These are phyloP conservation scores for Chlorella sp. DNA, from an alignment of 139 green algal genomes.

Conservation along the genomic window DNA sequence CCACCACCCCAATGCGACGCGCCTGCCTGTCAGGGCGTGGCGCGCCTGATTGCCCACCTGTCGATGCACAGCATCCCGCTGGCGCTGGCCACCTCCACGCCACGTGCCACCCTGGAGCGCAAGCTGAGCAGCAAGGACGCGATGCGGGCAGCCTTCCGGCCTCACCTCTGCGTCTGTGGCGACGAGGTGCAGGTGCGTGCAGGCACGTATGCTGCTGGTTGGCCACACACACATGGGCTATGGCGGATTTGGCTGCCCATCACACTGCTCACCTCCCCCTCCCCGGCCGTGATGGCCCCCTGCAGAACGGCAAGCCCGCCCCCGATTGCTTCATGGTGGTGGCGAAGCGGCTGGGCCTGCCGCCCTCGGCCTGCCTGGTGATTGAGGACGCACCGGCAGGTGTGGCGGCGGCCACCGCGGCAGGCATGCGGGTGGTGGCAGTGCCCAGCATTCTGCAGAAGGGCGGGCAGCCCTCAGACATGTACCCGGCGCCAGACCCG, in stretches of 20 bases:
- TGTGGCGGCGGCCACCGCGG: conserved; percentile 68
- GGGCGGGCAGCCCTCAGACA: not conserved
- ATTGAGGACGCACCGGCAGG: conserved; percentile 89
- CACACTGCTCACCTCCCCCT: no score
- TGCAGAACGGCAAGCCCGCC: conserved; percentile 78
- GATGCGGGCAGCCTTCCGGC: conserved; percentile 40
- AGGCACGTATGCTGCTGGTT: no score
- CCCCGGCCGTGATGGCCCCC: not conserved
- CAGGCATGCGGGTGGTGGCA: conserved; percentile 84
- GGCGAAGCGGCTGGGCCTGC: conserved; percentile 58
- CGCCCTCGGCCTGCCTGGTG: conserved; percentile 70
- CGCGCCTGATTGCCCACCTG: conserved; percentile 81
- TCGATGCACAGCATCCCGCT: conserved; percentile 54
- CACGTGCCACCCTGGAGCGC: conserved; percentile 54
- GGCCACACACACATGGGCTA: no score
- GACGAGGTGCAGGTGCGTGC: no score
- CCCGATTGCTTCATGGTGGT: conserved; percentile 86
- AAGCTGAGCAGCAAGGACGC: conserved; percentile 58
- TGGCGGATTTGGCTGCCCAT: no score
- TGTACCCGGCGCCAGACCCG: conserved; percentile 37
- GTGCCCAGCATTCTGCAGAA: conserved; percentile 74
- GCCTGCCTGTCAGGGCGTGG: conserved; percentile 74
- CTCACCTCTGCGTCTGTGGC: no score
- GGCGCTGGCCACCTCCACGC: conserved; percentile 82
- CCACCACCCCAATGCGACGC: no score